phyloP scores from a whole-genome alignment of 2,329 filamentous ascomycete genomes.

The Raffaelea albimanens region DNA sequence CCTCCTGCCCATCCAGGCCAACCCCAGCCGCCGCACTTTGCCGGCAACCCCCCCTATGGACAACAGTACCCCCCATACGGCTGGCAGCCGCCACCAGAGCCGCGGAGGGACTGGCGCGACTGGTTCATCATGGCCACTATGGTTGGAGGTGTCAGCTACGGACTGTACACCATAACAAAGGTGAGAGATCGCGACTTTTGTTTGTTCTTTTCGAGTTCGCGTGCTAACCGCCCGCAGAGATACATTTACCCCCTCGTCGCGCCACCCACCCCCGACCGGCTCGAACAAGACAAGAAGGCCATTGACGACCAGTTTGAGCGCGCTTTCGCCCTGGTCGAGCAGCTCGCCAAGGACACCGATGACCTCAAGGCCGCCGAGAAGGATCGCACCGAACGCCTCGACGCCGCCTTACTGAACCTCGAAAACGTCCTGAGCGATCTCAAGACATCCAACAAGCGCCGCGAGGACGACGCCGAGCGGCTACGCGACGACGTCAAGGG shows the following conservation, averaged over 20 bases:
- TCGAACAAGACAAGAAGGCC: slow-evolving; percentile 86
- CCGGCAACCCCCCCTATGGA: slow-evolving; percentile 25
- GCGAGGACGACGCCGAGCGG: slow-evolving; percentile 80
- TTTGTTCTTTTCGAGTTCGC: neutral
- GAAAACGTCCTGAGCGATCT: slow-evolving; percentile 74
- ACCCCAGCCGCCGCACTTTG: slow-evolving; percentile 30
- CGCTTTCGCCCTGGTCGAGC: slow-evolving; percentile 84
- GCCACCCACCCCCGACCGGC: slow-evolving; percentile 84
- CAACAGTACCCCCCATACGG: slow-evolving; percentile 37
- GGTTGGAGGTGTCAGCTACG: slow-evolving; percentile 80
- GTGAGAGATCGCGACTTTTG: slow-evolving; percentile 27
- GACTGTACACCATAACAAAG: slow-evolving; percentile 80
- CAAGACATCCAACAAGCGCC: slow-evolving; percentile 68
- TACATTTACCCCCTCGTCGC: slow-evolving; percentile 87
- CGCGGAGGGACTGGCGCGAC: slow-evolving; percentile 88
- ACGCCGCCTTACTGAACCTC: slow-evolving; percentile 71
- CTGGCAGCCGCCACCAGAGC: slow-evolving; percentile 51
- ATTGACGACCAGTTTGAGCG: slow-evolving; percentile 92
- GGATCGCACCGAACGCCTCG: slow-evolving; percentile 72
- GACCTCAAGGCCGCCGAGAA: slow-evolving; percentile 80
- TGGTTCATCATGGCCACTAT: slow-evolving; percentile 99
- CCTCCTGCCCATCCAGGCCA: slow-evolving; percentile 17
- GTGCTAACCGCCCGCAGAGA: slow-evolving; percentile 41
- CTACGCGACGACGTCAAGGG: slow-evolving; percentile 78
- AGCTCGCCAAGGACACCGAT: slow-evolving; percentile 83